Percentiles rank a stretch among this genome's conserved stretches.
Conservation (phyloP, 1,139 yeast genomes). For the Debaryomyces coudertii region DNA sequence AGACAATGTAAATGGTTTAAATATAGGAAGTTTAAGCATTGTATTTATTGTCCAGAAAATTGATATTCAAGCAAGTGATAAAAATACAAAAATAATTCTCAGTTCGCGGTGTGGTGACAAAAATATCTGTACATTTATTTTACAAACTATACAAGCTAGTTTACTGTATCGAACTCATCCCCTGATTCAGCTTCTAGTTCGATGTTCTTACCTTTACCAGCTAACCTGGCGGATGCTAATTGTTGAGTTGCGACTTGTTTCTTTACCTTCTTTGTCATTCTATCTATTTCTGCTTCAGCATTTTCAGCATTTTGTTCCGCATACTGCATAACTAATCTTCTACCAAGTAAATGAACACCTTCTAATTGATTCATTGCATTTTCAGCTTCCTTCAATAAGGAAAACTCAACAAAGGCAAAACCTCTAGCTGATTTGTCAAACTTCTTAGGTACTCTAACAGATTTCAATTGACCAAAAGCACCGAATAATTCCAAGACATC, state of each 20-base stretch:
- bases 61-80: background rate
- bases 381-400: constrained; percentile 88
- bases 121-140: constrained; percentile 4
- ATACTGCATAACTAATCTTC: constrained; percentile 92
- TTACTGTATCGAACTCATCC: constrained; percentile 23
- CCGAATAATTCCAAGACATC: constrained; percentile 90
- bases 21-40: constrained; percentile 1
- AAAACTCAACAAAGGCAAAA: constrained; percentile 94
- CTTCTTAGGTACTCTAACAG: constrained; percentile 95
- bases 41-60: background rate
- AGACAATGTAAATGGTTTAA: background rate
- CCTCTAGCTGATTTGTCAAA: constrained; percentile 96
- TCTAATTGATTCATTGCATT: constrained; percentile 92
- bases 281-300: constrained; percentile 87
- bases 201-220: constrained; percentile 75
- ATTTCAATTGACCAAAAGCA: constrained; percentile 90
- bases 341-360: constrained; percentile 96
- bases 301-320: constrained; percentile 82
- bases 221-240: constrained; percentile 68
- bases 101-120: constrained; percentile 8
- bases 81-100: constrained; percentile 6
- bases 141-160: constrained; percentile 1
- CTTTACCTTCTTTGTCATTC: constrained; percentile 84
- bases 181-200: constrained; percentile 63
- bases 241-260: constrained; percentile 81